Evolutionary conservation across 2,329 filamentous ascomycete species (phyloP), one percentile per base, ranked within the genome.

Genomic region (Colletotrichum limetticola): DNA sequence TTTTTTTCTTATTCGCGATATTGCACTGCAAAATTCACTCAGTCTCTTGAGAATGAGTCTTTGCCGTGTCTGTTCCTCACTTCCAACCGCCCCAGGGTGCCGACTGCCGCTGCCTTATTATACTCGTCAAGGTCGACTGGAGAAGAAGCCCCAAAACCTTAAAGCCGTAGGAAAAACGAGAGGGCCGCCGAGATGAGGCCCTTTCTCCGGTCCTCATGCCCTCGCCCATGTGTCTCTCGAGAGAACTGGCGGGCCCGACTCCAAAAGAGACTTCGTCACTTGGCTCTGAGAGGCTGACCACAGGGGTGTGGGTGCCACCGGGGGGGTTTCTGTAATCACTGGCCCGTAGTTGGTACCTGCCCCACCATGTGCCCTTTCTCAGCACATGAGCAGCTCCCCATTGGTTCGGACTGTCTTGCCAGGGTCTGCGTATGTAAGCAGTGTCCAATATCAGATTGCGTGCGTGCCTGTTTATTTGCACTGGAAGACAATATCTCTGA

Each of bases 241-340:
- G 7, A 30, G 35, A n/a, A 22, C 22, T 46, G 56, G 28, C n/a
- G 30, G 35, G 57, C 57, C 28, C 30, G 9, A 22, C 62, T 66
- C 66, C 46, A 35, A 46, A 46, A 53, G 32, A 35, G 28, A 55
- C 57, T 26, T 70, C 56, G 37, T 42, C 37, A 42, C 37, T 53
- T 42, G 24, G 56, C 32, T 52, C 62, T 61, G 68, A 60, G 68
- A 67, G 65, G 69, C 69, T 72, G 65, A 62, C 37, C 60, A 53
- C 63, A 26, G 66, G 68, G 62, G 55, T 32, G 58, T 63, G 42
- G 12, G 37, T 49, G 57, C 12, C 68, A 24, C 49, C 35, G 16
- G 64, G 26, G 32, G 69, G 66, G 37, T 19, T 26, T 22, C 24
- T 32, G 65, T 63, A 35, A 59, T 59, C 37, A 68, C 26, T 68